Conservation (phyloP, 108 stramenopile species). For the Cylindrotheca closterium region DNA sequence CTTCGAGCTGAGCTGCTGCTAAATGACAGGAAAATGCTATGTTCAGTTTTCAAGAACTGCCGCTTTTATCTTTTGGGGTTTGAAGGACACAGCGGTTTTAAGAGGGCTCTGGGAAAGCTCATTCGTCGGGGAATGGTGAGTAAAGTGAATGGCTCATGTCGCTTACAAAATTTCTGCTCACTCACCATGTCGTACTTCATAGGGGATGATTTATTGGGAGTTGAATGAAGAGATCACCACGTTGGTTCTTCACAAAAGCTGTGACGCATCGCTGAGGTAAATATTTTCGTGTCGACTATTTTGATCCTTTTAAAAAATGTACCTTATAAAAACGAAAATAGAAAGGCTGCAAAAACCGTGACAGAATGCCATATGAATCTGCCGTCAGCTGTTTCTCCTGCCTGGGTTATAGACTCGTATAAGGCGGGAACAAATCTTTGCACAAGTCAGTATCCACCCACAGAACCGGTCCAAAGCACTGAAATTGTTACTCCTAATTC, state of each 20-base stretch:
- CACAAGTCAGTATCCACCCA: conserved; percentile 27
- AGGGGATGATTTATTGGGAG: conserved; percentile 70
- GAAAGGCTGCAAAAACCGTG: conserved; percentile 44
- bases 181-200: no score
- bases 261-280: conserved; percentile 37
- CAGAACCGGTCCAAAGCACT: background rate
- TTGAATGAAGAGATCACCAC: conserved; percentile 57
- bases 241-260: conserved; percentile 56
- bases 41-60: no score
- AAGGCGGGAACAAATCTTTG: background rate
- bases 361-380: conserved; percentile 52
- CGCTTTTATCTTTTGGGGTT: conserved; percentile 32
- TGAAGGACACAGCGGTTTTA: conserved; percentile 21
- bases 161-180: no score
- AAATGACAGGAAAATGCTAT: no score
- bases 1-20: no score
- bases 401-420: conserved; percentile 56
- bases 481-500: conserved; percentile 2
- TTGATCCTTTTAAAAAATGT: background rate
- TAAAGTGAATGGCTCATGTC: no score
- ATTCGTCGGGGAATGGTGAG: conserved; percentile 45
- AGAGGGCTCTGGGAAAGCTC: conserved; percentile 35
- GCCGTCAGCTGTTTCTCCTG: conserved; percentile 55
- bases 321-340: no score
- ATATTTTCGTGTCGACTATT: background rate